phyloP scores from a whole-genome alignment of 352 stramenopile genomes.

The Aphanomyces stellatus region DNA sequence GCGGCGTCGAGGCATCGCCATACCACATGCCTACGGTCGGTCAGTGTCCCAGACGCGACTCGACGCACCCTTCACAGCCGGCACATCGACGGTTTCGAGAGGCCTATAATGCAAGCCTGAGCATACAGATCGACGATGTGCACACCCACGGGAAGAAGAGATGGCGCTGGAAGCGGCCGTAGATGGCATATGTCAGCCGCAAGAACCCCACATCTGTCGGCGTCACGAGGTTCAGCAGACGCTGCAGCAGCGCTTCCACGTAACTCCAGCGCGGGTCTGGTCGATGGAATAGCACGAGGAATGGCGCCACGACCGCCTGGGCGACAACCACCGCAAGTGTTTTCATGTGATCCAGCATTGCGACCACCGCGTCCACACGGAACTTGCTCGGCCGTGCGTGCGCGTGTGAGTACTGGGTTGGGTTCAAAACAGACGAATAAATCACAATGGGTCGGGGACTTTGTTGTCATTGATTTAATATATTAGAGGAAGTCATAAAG shows the following conservation, averaged over 20 bases:
- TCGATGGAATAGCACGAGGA: slow-evolving; percentile 8
- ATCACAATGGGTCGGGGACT: too few relatives aligned
- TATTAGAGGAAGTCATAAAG: too few relatives aligned
- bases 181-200: slow-evolving; percentile 3
- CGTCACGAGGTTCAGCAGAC: not conserved
- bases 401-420: too few relatives aligned
- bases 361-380: not conserved
- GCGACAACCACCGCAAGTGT: not conserved
- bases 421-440: too few relatives aligned
- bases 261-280: not conserved
- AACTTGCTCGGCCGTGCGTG: too few relatives aligned
- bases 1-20: not conserved
- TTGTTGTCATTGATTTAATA: too few relatives aligned
- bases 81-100: not conserved
- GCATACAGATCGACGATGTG: too few relatives aligned
- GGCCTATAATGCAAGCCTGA: not conserved
- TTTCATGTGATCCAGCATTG: not conserved
- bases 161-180: slow-evolving; percentile 5
- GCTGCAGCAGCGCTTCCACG: slow-evolving; percentile 2
- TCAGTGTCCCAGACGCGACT: not conserved
- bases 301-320: not conserved
- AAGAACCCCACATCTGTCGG: not conserved
- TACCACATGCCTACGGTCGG: slow-evolving; percentile 11
- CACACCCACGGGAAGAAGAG: too few relatives aligned
- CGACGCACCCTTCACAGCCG: slow-evolving; percentile 9